Base-by-base conservation (phyloP, 2,329 filamentous ascomycete species). In the Penicillium digitatum region DNA sequence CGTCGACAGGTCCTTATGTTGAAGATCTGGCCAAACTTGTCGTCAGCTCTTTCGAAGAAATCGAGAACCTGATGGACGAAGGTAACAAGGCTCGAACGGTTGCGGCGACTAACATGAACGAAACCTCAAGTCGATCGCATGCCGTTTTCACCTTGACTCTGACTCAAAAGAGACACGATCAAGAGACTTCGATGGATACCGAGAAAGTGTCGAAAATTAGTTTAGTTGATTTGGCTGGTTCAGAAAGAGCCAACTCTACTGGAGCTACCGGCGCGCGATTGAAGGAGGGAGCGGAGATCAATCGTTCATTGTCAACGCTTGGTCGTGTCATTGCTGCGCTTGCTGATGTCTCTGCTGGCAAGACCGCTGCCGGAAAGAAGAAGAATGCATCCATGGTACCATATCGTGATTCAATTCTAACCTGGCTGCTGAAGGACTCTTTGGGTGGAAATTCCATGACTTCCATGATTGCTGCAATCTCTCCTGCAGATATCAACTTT, bases 71-170 rank as follows among this genome's bases (percentile, higher is more conserved):
- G 66, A 99, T 99, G 94, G 94, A 99, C 70, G 93, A 97, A 76
- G 94, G 94, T 68, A 99, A 99, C 80, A 99, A 99, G 76, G 94
- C 94, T 32, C 84, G 94, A 79, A 99, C 94, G 0, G 94, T 99
- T 37, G 94, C 94, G 3, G 94, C 94, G 8, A 99, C 94, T 37
- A 99, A 97, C 82, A 99, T 99, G 94, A 99, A 99, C 80, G 94
- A 97, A 75, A 99, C 95, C 0, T 96, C 91, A 57, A 96, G 91
- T 82, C 87, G 94, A 79, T 97, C 93, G 71, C 94, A 99, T 74
- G 94, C 94, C 38, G 95, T 99, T 48, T 99, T 99, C 72, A 99
- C 95, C 20, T 80, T 99, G 51, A 97, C 93, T 68, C 79, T 99
- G 44, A 96, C 91, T 0, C 94, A 99, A 73, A 97, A 96, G 74